Conservation (phyloP, 176 grass and related monocot genomes). For the Carex littledalei region DNA sequence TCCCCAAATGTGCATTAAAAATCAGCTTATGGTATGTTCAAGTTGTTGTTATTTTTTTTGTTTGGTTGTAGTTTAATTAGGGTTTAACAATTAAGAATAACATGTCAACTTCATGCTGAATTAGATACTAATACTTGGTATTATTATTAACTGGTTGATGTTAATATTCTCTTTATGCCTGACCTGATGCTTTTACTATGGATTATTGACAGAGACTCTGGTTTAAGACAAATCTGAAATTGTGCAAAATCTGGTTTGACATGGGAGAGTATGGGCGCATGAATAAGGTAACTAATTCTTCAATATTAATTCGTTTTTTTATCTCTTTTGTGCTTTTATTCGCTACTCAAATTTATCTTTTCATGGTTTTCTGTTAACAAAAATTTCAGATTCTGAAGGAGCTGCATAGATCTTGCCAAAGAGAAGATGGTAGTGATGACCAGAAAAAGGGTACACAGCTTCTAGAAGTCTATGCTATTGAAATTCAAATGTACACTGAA, state of each 20-base stretch:
- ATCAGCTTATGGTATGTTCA: background rate
- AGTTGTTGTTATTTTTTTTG: background rate
- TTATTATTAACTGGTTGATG: background rate
- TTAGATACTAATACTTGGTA: background rate
- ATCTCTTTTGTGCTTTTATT: background rate
- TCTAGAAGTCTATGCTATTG: constrained; percentile 99
- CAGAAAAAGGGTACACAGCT: constrained; percentile 99
- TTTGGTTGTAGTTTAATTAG: background rate
- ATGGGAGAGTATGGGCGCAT: constrained; percentile 92
- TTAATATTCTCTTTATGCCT: background rate
- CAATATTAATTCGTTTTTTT: background rate
- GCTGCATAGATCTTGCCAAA: constrained; percentile 91
- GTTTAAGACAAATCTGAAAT: constrained; percentile 98
- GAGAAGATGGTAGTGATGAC: constrained; percentile 96
- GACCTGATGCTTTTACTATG: constrained; percentile 9
- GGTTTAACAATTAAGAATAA: background rate
- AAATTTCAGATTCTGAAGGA: constrained; percentile 35
- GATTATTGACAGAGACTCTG: constrained; percentile 66
- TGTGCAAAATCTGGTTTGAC: constrained; percentile 99
- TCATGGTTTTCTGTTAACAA: constrained; percentile 5
- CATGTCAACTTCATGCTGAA: background rate
- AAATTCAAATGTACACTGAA: constrained; percentile 99
- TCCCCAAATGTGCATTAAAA: too few relatives aligned
- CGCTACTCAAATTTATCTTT: background rate
- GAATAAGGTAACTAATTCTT: constrained; percentile 69